Evolutionary conservation across 768 basidiomycete genomes (phyloP).

Genomic region (Lyophyllum decastes): DNA sequence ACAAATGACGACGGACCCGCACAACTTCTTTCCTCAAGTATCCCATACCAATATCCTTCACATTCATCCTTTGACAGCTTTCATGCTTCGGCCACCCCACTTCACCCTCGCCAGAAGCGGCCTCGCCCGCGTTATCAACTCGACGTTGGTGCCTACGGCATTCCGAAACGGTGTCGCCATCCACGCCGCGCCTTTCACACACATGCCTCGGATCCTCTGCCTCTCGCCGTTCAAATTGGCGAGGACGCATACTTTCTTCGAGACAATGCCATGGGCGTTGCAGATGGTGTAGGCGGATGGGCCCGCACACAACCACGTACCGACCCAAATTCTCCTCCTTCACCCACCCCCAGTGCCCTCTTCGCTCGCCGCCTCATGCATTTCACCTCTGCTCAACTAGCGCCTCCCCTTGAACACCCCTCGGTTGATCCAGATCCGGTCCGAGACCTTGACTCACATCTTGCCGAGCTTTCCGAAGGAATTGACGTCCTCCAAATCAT

Average conservation of each 20-base stretch:
- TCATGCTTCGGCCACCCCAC: neutral
- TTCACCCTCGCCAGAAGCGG: neutral
- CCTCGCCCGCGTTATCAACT: slow-evolving; percentile 39
- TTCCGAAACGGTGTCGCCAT: slow-evolving; percentile 59
- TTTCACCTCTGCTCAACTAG: slow-evolving; percentile 64
- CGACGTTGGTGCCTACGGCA: slow-evolving; percentile 83
- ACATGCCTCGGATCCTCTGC: slow-evolving; percentile 29
- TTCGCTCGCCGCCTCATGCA: slow-evolving; percentile 87
- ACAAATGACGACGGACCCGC: neutral
- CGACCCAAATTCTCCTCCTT: slow-evolving; percentile 16
- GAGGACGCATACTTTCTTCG: slow-evolving; percentile 90
- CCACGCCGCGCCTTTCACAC: slow-evolving; percentile 24
- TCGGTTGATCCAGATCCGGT: slow-evolving; percentile 19
- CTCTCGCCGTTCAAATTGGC: slow-evolving; percentile 77
- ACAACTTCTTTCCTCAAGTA: neutral
- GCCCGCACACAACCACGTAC: slow-evolving; percentile 27
- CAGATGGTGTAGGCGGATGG: slow-evolving; percentile 97
- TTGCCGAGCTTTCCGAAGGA: slow-evolving; percentile 72
- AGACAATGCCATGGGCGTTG: slow-evolving; percentile 88
- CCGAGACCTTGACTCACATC: slow-evolving; percentile 34
- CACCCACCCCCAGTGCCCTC: slow-evolving; percentile 45
- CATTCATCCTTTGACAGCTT: neutral
- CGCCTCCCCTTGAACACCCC: neutral
- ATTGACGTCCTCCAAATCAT: slow-evolving; percentile 69
- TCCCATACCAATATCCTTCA: slow-evolving; percentile 1